These are phyloP conservation scores for Senna siamea DNA, from an alignment of 306 rosid genomes.

Conservation along the genomic window DNA sequence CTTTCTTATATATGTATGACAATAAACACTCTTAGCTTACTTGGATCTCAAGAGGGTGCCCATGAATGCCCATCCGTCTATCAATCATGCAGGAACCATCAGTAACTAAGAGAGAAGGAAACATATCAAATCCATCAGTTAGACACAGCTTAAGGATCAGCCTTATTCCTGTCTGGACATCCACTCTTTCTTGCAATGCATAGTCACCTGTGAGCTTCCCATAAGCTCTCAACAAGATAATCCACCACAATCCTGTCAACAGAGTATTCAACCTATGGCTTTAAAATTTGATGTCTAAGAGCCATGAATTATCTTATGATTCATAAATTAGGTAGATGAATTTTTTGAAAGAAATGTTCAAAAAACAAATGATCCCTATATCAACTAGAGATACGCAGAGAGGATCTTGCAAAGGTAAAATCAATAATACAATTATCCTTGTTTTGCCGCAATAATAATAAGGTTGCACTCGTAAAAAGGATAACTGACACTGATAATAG, in stretches of 20 bases:
- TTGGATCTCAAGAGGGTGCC: constrained; percentile 95
- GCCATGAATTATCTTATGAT: no score
- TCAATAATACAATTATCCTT: not conserved
- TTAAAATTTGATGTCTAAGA: not conserved
- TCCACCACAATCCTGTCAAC: constrained; percentile 90
- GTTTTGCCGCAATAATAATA: not conserved
- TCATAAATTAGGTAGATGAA: no score
- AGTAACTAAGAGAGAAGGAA: constrained; percentile 83
- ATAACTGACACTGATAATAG: constrained; percentile 9
- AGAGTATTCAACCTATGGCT: constrained; percentile 19
- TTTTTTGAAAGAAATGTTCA: no score
- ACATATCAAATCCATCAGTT: constrained; percentile 92
- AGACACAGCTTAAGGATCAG: constrained; percentile 81
- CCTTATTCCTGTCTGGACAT: constrained; percentile 88
- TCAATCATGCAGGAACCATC: constrained; percentile 99
- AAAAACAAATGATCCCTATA: not conserved
- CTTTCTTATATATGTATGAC: constrained; percentile 19
- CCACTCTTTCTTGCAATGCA: constrained; percentile 87
- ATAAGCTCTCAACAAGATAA: constrained; percentile 87
- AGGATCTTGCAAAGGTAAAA: not conserved
- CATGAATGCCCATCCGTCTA: constrained; percentile 95
- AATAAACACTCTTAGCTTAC: constrained; percentile 49
- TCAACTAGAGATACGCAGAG: not conserved
- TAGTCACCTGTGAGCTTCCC: constrained; percentile 90
- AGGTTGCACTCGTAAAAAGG: not conserved